A percentile compares a stretch with the other conserved stretches of the same genome.
Evolutionary conservation across 805 yeast genomes (phyloP).

Genomic region (Kluyveromyces wickerhamii): DNA sequence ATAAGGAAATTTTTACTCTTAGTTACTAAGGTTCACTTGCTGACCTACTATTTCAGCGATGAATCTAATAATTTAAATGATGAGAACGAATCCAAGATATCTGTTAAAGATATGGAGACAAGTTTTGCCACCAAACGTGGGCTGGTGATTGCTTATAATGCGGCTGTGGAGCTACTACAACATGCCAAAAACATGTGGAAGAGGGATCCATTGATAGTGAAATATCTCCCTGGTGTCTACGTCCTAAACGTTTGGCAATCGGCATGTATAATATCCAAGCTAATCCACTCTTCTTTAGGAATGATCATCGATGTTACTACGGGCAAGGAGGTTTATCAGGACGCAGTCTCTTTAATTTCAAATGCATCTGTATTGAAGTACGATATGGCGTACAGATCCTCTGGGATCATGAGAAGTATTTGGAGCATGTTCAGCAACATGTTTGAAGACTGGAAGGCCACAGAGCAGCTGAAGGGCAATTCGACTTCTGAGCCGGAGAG

Average conservation of each 20-base stretch:
- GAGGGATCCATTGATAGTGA: conserved; percentile 54
- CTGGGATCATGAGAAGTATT: conserved; percentile 89
- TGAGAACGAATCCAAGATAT: conserved; percentile 8
- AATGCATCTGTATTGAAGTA: conserved; percentile 82
- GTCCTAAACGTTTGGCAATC: conserved; percentile 88
- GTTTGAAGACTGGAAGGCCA: conserved; percentile 42
- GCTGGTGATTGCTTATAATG: conserved; percentile 67
- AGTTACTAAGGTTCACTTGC: conserved; percentile 71
- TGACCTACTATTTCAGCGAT: conserved; percentile 76
- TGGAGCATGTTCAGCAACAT: conserved; percentile 80
- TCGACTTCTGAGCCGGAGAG: conserved; percentile 18
- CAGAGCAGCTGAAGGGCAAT: conserved; percentile 18
- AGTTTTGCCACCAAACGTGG: conserved; percentile 62
- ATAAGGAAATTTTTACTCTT: conserved; percentile 60
- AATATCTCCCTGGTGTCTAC: conserved; percentile 76
- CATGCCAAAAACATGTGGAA: conserved; percentile 59
- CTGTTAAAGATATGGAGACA: conserved; percentile 19
- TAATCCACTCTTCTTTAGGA: conserved; percentile 68
- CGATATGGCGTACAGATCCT: conserved; percentile 86
- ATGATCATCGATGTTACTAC: conserved; percentile 57
- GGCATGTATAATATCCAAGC: conserved; percentile 70
- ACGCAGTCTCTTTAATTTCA: conserved; percentile 59
- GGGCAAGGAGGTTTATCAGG: conserved; percentile 62
- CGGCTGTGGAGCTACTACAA: conserved; percentile 61
- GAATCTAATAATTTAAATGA: neutral